Evolutionary conservation across 1,284 basidiomycete species (phyloP).

Genomic region (Fomitiporia mediterranea): DNA sequence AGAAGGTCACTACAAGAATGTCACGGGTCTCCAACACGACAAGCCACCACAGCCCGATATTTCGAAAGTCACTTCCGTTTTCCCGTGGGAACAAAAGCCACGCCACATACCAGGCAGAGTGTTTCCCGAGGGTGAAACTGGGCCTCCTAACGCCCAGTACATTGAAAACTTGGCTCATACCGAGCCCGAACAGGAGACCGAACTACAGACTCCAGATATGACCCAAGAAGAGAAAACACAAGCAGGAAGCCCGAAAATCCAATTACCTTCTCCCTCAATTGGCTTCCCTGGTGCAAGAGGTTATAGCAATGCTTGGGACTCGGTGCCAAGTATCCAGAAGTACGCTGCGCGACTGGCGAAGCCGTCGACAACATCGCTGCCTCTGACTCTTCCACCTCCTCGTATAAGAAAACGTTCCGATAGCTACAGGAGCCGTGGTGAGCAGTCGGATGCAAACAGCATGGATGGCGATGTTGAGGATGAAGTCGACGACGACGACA

Average conservation of each 20-base stretch:
- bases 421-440: slow-evolving; percentile 45
- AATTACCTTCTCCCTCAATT: slow-evolving; percentile 27
- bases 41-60: slow-evolving; percentile 53
- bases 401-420: slow-evolving; percentile 35
- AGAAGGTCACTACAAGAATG: slow-evolving; percentile 60
- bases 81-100: slow-evolving; percentile 86
- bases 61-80: slow-evolving; percentile 72
- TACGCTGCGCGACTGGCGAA: slow-evolving; percentile 65
- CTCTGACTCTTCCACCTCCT: slow-evolving; percentile 43
- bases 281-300: slow-evolving; percentile 53
- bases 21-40: slow-evolving; percentile 41
- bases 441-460: slow-evolving; percentile 59
- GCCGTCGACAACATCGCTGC: slow-evolving; percentile 39
- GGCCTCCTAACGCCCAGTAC: slow-evolving; percentile 46
- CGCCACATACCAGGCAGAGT: slow-evolving; percentile 64
- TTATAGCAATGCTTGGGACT: slow-evolving; percentile 82
- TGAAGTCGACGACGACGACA: slow-evolving; percentile 57
- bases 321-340: slow-evolving; percentile 68
- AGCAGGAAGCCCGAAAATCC: slow-evolving; percentile 31
- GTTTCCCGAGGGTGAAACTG: slow-evolving; percentile 68
- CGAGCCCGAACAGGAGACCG: slow-evolving; percentile 30
- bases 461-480: slow-evolving; percentile 82
- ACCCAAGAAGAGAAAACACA: slow-evolving; percentile 23
- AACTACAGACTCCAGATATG: slow-evolving; percentile 29
- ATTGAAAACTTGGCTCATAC: slow-evolving; percentile 33